Percentiles rank a stretch among this genome's conserved stretches.
Conservation (phyloP, 148 eudicot genomes). For the Rhododendron ovatum region DNA sequence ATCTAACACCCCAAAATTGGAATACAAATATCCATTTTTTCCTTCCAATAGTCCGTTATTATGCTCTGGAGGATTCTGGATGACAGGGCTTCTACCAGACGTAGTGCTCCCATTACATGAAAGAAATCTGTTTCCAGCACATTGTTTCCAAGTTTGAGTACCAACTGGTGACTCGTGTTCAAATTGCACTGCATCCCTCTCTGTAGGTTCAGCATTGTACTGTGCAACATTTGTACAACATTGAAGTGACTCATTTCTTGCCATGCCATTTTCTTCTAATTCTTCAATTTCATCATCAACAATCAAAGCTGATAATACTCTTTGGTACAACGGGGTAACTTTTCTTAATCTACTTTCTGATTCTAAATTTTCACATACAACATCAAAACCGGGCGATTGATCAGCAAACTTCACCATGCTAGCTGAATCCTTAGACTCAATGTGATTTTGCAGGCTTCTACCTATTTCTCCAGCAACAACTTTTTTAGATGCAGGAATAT, state of each 20-base stretch:
- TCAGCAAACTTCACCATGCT: conserved; percentile 29
- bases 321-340: conserved; percentile 60
- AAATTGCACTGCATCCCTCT: conserved; percentile 17
- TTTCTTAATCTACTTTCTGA: conserved; percentile 31
- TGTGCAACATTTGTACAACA: conserved; percentile 27
- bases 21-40: conserved; percentile 31
- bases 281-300: conserved; percentile 73
- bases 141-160: conserved; percentile 21
- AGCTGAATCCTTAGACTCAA: conserved; percentile 31
- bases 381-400: conserved; percentile 43
- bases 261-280: conserved; percentile 42
- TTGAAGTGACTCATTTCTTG: conserved; percentile 21
- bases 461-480: conserved; percentile 32
- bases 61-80: conserved; percentile 23
- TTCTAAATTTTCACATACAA: conserved; percentile 32
- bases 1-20: conserved; percentile 38
- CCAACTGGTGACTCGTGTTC: conserved; percentile 24
- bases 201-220: conserved; percentile 16
- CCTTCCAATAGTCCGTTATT: conserved; percentile 42
- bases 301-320: conserved; percentile 88
- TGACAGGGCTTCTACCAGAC: conserved; percentile 34
- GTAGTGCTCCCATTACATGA: conserved; percentile 52
- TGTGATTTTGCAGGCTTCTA: conserved; percentile 27
- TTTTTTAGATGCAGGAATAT: conserved; percentile 24
- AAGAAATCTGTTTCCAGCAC: conserved; percentile 29